Evolutionary conservation across 192 early-diverging fungal species (phyloP), one percentile per base, ranked within the genome.

Genomic region (Coemansia furcata): DNA sequence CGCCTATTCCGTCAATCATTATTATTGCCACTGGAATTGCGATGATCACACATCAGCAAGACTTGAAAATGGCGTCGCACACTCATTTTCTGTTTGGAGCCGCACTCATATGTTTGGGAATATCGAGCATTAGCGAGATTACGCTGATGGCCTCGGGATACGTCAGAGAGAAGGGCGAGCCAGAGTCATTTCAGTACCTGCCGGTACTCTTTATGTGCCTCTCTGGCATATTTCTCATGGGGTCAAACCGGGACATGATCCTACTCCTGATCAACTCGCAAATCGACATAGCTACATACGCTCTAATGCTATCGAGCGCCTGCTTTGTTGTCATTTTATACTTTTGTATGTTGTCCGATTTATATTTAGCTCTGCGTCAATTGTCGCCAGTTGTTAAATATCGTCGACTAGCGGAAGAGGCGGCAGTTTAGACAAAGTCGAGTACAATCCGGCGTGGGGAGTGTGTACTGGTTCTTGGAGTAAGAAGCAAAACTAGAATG

Each of bases 31-130:
- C 89, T 1, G 89, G 86, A 21, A 81, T 85, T 1, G 68, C 85
- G 6, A 86, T 90, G 83, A 84, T 83, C 21, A 81, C 80, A 33
- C 87, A 90, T 58, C 84, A 82, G 6, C 89, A 90, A 62, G 78
- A 86, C 30, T 49, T 85, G 42, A 66, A 67, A 10, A 86, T 85
- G 71, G 80, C 85, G 8, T 83, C 81, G 0, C 65, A 40, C 2
- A 77, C 83, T n/a, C 89, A 90, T 67, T 82, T 85, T 44, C 71
- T 84, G 55, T 90, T 90, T 83, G 87, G 89, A 26, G 83, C 82
- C 33, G 59, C 85, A 33, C 65, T 89, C 35, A 75, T 86, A 50
- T 76, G 71, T 6, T 68, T 74, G 8, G 87, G 83, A 7, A 10
- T 89, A 0, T 58, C 72, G 29, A 68, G 80, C 26, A 85, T 88